Conservation (phyloP, 192 early-diverging fungal genomes). For the Phlyctochytrium planicorne region DNA sequence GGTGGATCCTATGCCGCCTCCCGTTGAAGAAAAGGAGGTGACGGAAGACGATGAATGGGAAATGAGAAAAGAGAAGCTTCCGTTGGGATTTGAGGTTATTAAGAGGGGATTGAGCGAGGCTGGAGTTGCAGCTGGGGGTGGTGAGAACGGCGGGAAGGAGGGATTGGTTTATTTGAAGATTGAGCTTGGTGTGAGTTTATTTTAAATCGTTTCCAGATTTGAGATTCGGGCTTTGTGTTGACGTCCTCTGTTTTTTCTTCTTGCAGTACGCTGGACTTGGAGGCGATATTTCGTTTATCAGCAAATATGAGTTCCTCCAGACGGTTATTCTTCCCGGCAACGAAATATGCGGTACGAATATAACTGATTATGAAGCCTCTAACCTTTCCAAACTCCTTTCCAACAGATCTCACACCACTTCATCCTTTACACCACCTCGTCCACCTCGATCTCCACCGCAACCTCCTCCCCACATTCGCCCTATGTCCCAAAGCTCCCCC, state of each 20-base stretch:
- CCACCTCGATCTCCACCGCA: conserved; percentile 52
- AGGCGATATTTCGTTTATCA: conserved; percentile 34
- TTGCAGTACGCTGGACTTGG: conserved; percentile 35
- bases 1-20: no score
- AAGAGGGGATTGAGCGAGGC: neutral
- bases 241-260: no score
- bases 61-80: neutral
- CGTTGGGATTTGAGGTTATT: neutral
- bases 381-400: neutral
- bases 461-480: conserved; percentile 35
- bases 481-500: conserved; percentile 21
- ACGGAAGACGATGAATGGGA: neutral
- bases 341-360: conserved; percentile 34
- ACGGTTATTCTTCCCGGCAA: conserved; percentile 49
- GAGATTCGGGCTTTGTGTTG: no score
- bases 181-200: neutral
- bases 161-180: neutral
- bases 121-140: neutral
- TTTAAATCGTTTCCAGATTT: neutral
- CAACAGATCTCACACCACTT: conserved; percentile 36
- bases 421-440: conserved; percentile 41
- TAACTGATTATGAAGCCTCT: neutral
- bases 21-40: neutral
- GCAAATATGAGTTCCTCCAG: conserved; percentile 41
- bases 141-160: neutral